Evolutionary conservation across 371 early-diverging fungal species (phyloP).

Genomic region (Dinochytrium kinnereticum): DNA sequence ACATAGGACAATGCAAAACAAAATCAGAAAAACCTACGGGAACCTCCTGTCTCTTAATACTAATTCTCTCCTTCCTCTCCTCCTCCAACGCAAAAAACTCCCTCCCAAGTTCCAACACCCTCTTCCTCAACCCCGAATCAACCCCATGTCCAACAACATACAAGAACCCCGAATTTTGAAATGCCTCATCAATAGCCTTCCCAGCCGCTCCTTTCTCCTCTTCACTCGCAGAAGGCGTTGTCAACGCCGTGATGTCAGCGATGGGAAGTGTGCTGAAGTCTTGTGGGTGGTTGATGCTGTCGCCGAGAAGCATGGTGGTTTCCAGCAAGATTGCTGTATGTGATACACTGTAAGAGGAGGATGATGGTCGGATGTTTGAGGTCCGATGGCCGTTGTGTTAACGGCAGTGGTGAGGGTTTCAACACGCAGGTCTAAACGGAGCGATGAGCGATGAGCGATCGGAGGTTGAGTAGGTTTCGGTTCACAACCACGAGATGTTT

Average conservation of each 20-base stretch:
- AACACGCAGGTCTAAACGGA: too few species aligned
- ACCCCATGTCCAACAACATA: conserved; percentile 50
- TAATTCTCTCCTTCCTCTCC: background rate
- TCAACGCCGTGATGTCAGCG: conserved; percentile 48
- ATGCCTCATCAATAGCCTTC: conserved; percentile 41
- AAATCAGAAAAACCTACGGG: background rate
- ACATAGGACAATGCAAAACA: background rate
- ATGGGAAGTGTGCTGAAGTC: conserved; percentile 39
- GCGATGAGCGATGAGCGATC: too few species aligned
- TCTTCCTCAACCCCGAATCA: conserved; percentile 23
- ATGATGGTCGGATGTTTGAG: too few species aligned
- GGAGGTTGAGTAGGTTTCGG: too few species aligned
- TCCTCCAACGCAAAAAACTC: conserved; percentile 45
- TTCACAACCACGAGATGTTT: too few species aligned
- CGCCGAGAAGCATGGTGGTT: too few species aligned
- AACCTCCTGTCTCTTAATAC: background rate
- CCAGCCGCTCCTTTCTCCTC: conserved; percentile 31
- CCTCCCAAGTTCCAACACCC: conserved; percentile 31
- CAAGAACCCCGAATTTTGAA: conserved; percentile 50
- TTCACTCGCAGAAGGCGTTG: conserved; percentile 2
- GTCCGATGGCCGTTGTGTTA: too few species aligned
- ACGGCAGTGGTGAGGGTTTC: too few species aligned
- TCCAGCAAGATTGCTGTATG: too few species aligned
- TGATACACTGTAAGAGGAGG: too few species aligned
- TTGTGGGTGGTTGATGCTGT: background rate